A percentile compares a stretch with the other conserved stretches of the same genome.
phyloP scores from a whole-genome alignment of 108 stramenopile genomes.

The Epipyxis sp. region DNA sequence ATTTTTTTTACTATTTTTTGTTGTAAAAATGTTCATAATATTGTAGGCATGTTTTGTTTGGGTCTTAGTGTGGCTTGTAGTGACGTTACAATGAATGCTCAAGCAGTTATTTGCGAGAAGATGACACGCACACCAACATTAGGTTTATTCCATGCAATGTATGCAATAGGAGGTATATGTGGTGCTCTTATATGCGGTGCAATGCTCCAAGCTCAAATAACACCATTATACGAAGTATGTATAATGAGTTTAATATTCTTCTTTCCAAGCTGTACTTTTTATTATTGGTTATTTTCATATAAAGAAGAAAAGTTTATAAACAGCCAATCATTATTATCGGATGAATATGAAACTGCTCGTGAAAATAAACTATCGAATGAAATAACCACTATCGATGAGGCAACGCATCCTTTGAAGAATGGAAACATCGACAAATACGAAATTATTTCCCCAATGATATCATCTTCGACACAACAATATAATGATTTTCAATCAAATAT shows the following conservation, averaged over 20 bases:
- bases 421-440: too few species aligned
- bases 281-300: conserved; percentile 17
- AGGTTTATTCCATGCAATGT: conserved; percentile 11
- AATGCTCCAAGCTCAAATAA: neutral
- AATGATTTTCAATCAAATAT: too few species aligned
- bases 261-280: neutral
- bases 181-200: conserved; percentile 10
- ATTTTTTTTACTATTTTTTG: neutral
- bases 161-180: conserved; percentile 10
- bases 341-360: neutral
- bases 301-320: conserved; percentile 17
- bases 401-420: conserved; percentile 10
- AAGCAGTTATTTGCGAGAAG: conserved; percentile 21
- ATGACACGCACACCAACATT: conserved; percentile 8
- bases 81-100: neutral
- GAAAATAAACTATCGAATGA: neutral
- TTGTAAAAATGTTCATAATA: neutral
- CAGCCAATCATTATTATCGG: neutral
- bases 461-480: too few species aligned
- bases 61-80: neutral
- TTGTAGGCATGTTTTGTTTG: neutral
- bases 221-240: neutral
- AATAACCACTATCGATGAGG: neutral
- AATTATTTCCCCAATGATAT: too few species aligned
- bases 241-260: too few species aligned